Evolutionary conservation across 1,284 basidiomycete species (phyloP), one percentile per base, ranked within the genome.

Genomic region (Melampsora larici-populina): DNA sequence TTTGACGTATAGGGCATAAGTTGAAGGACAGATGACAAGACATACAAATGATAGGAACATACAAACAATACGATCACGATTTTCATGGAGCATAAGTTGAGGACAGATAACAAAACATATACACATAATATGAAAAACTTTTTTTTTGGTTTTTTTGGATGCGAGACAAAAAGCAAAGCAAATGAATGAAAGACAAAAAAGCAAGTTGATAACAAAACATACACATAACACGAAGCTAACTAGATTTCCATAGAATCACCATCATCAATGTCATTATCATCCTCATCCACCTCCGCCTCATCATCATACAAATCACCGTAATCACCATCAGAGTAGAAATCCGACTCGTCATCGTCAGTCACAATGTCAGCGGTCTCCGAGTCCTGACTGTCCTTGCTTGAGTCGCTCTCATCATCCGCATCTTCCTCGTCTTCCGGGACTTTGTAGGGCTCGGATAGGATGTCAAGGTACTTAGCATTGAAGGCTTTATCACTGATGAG

Each of bases 401-500:
- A 17, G 6, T 55, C 13, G 24, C 21, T 55, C 6, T 21, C 36
- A 15, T 55, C 51, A 4, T 21, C 51, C 4, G 17, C 3, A 21
- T 21, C 51, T 55, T 3, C 3, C 3, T 18, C 51, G 6, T 6
- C 18, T 3, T 21, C 17, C 18, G 40, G n/a, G 9, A 21, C 24
- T 55, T 46, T 26, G 43, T 75, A 75, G 3, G 73, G 63, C 40
- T 66, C n/a, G 29, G 64, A 31, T 3, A 67, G 36, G 9, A 58
- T 26, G 13, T 67, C 73, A 40, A 18, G 51, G 36, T 75, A 75
- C 31, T 75, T 67, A 15, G 43, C 18, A n/a, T 26, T 73, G 24
- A 55, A 70, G 13, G 18, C 26, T 18, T 24, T 24, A 33, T 70
- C 68, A 9, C 3, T 15, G 21, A 48, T 6, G 26, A 24, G 24